Conservation (phyloP, 1,284 basidiomycete species). For the Ceratobasidium sp. region DNA sequence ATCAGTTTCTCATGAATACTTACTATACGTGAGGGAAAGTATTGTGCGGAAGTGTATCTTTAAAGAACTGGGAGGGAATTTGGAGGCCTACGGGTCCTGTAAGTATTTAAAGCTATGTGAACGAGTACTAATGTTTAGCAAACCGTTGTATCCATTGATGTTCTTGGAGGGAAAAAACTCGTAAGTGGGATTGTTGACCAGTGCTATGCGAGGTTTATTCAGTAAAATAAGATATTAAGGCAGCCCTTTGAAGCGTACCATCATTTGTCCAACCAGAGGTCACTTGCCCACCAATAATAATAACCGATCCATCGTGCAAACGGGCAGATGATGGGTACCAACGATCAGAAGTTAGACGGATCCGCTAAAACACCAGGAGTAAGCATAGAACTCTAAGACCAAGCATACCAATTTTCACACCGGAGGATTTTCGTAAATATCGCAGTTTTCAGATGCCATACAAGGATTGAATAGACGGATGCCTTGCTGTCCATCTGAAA, state of each 20-base stretch:
- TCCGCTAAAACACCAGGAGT: slow-evolving; percentile 49
- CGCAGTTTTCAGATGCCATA: slow-evolving; percentile 60
- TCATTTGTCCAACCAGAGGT: slow-evolving; percentile 87
- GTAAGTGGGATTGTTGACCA: slow-evolving; percentile 76
- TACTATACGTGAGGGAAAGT: slow-evolving; percentile 51
- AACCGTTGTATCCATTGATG: slow-evolving; percentile 71
- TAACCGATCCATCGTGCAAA: slow-evolving; percentile 77
- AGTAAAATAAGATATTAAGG: background rate
- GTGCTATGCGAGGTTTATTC: background rate
- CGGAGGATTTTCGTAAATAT: slow-evolving; percentile 71
- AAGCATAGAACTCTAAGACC: background rate
- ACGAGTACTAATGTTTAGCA: slow-evolving; percentile 78
- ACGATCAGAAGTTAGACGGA: slow-evolving; percentile 76
- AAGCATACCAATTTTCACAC: background rate
- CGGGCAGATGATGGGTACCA: slow-evolving; percentile 81
- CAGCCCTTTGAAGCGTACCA: slow-evolving; percentile 55
- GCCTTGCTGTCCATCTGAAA: slow-evolving; percentile 70
- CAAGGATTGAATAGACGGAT: slow-evolving; percentile 80
- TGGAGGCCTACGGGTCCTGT: slow-evolving; percentile 38
- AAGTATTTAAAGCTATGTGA: slow-evolving; percentile 68
- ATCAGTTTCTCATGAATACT: slow-evolving; percentile 5
- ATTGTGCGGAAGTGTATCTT: slow-evolving; percentile 51
- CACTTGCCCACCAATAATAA: slow-evolving; percentile 82
- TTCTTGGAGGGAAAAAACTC: slow-evolving; percentile 84
- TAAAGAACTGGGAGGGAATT: slow-evolving; percentile 51